Conservation (phyloP, 495 filamentous ascomycete genomes). For the Talaromyces borbonicus region DNA sequence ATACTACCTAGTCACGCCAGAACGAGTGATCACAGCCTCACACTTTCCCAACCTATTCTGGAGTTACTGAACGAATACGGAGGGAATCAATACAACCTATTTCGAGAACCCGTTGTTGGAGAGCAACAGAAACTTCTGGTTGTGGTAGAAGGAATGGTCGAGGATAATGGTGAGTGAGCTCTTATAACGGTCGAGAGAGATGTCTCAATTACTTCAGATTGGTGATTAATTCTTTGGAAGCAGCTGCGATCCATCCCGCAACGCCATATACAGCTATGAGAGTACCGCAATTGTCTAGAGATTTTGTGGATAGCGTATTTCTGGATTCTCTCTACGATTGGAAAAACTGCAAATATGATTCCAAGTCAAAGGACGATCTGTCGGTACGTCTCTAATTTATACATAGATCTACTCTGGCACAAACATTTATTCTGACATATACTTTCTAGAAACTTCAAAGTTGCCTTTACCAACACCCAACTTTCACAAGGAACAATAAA, state of each 20-base stretch:
- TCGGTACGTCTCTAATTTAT: background rate
- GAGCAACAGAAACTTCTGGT: conserved; percentile 4
- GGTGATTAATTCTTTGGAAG: background rate
- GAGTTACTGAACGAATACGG: conserved; percentile 32
- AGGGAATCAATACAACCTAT: conserved; percentile 20
- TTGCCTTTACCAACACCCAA: conserved; percentile 2
- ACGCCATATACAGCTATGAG: background rate
- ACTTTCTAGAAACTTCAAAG: background rate
- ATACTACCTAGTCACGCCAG: background rate
- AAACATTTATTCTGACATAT: background rate
- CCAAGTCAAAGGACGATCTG: background rate
- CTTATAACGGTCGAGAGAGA: no score
- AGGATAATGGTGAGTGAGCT: conserved; percentile 5
- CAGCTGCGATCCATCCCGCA: background rate
- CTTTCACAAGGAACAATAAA: background rate
- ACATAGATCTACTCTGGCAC: background rate
- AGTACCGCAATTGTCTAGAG: background rate
- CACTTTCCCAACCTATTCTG: conserved; percentile 19
- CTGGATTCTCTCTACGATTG: background rate
- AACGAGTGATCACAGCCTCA: background rate
- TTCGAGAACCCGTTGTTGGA: conserved; percentile 8
- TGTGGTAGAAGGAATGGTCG: background rate
- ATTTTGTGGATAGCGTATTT: conserved; percentile 2
- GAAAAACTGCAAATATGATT: conserved; percentile 5
- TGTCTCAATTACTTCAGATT: no score